A percentile compares a stretch with the other conserved stretches of the same genome.
Conservation (phyloP, 2,329 filamentous ascomycete genomes). For the Pseudohalonectria lignicola region DNA sequence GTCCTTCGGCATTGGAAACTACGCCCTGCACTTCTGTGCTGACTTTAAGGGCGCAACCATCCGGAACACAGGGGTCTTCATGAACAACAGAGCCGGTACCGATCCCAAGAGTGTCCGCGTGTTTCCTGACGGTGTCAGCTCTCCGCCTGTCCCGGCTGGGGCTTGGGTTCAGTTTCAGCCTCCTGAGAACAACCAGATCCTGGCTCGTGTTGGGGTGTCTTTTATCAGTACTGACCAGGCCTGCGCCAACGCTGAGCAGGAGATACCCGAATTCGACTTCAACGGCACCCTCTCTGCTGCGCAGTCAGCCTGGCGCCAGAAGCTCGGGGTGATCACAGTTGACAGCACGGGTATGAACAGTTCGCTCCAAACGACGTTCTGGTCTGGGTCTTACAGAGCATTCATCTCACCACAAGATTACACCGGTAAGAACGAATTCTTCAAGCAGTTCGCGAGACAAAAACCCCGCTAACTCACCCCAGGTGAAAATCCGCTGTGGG, state of each 20-base stretch:
- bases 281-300: constrained; percentile 34
- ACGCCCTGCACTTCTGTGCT: constrained; percentile 52
- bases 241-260: constrained; percentile 48
- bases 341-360: constrained; percentile 35
- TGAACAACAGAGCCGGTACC: constrained; percentile 35
- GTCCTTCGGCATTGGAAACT: constrained; percentile 54
- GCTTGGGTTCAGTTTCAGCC: constrained; percentile 51
- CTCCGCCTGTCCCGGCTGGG: constrained; percentile 28
- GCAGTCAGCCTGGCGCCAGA: constrained; percentile 43
- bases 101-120: constrained; percentile 16
- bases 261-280: constrained; percentile 51
- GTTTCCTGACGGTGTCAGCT: constrained; percentile 5
- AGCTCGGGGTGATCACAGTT: constrained; percentile 41
- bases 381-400: constrained; percentile 48
- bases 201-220: constrained; percentile 58
- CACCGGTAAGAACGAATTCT: constrained; percentile 50
- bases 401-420: constrained; percentile 58
- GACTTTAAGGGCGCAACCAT: constrained; percentile 39
- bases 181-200: constrained; percentile 32
- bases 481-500: constrained; percentile 3
- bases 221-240: constrained; percentile 52
- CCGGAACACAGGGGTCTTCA: constrained; percentile 38
- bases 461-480: not conserved
- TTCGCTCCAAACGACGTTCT: constrained; percentile 44
- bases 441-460: not conserved